These are phyloP conservation scores for Ascoidea asiatica DNA, from an alignment of 805 yeast genomes.

Conservation along the genomic window DNA sequence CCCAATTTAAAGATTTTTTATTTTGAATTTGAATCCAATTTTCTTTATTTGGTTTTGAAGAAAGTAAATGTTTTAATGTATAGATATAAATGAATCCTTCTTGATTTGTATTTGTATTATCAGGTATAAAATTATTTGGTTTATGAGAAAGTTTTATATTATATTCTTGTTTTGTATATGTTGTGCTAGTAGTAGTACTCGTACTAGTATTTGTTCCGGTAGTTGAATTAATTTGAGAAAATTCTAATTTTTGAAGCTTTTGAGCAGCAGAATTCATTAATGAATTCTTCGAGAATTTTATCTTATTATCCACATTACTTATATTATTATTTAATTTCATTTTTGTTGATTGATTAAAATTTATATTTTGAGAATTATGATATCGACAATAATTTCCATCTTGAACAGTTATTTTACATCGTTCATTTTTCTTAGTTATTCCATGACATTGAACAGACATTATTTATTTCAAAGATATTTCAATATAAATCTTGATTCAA, in stretches of 20 bases:
- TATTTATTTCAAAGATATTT: too few species aligned
- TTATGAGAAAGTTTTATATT: too few species aligned
- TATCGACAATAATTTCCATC: slow-evolving; percentile 20
- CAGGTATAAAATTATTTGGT: neutral
- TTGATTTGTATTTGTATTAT: slow-evolving; percentile 1
- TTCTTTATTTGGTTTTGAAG: slow-evolving; percentile 14
- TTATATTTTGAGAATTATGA: slow-evolving; percentile 15
- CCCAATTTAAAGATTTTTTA: slow-evolving; percentile 17
- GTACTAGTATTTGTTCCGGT: neutral
- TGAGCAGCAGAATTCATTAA: neutral
- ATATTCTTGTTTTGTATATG: neutral
- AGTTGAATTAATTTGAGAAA: neutral
- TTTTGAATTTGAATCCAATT: slow-evolving; percentile 26
- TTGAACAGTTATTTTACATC: slow-evolving; percentile 22
- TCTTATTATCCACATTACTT: neutral
- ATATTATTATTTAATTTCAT: neutral
- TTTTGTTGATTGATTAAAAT: neutral
- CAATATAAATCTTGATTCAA: too few species aligned
- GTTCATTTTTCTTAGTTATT: slow-evolving; percentile 23
- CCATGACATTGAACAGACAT: slow-evolving; percentile 24
- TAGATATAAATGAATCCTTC: slow-evolving; percentile 37
- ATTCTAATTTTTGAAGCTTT: neutral
- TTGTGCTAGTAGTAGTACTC: slow-evolving; percentile 1
- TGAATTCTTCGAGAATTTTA: neutral
- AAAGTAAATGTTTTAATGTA: slow-evolving; percentile 28